Evolutionary conservation across 108 stramenopile genomes (phyloP).

Genomic region (Skeletonema menzelii): DNA sequence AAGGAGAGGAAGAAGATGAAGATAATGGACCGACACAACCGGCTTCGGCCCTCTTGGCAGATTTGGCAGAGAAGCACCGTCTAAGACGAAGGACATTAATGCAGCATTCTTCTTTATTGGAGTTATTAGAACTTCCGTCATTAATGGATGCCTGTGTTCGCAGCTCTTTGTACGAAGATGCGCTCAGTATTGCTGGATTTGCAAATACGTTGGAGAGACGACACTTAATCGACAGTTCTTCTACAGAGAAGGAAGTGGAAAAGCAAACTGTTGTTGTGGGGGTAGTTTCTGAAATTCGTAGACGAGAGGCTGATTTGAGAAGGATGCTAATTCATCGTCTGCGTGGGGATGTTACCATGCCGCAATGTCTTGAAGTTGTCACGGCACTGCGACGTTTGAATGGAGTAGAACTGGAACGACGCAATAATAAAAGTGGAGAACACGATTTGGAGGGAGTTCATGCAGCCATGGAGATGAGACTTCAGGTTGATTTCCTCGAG

Average conservation of each 20-base stretch:
- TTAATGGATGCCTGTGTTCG: constrained; percentile 90
- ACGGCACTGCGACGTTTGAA: constrained; percentile 82
- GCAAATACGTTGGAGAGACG: constrained; percentile 85
- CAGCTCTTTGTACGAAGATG: constrained; percentile 83
- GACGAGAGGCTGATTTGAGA: constrained; percentile 75
- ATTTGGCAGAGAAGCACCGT: constrained; percentile 78
- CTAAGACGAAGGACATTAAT: constrained; percentile 78
- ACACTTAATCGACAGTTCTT: constrained; percentile 40
- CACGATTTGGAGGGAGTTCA: constrained; percentile 69
- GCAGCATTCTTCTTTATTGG: constrained; percentile 83
- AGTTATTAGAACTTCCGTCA: constrained; percentile 81
- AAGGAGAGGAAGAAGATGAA: constrained; percentile 41
- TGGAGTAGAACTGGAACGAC: constrained; percentile 79
- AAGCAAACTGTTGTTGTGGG: constrained; percentile 61
- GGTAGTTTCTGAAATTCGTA: constrained; percentile 80
- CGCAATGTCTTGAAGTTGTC: constrained; percentile 83
- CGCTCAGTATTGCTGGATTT: constrained; percentile 81
- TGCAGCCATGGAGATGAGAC: constrained; percentile 72
- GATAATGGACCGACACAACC: constrained; percentile 12
- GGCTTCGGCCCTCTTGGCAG: constrained; percentile 50
- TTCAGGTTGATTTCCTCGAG: constrained; percentile 87
- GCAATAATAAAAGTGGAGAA: constrained; percentile 22
- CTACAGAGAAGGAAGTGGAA: constrained; percentile 16
- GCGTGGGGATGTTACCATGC: constrained; percentile 85
- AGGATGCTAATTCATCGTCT: constrained; percentile 71